Base-by-base conservation (phyloP, 805 yeast genomes). In the Tetrapisispora phaffii region DNA sequence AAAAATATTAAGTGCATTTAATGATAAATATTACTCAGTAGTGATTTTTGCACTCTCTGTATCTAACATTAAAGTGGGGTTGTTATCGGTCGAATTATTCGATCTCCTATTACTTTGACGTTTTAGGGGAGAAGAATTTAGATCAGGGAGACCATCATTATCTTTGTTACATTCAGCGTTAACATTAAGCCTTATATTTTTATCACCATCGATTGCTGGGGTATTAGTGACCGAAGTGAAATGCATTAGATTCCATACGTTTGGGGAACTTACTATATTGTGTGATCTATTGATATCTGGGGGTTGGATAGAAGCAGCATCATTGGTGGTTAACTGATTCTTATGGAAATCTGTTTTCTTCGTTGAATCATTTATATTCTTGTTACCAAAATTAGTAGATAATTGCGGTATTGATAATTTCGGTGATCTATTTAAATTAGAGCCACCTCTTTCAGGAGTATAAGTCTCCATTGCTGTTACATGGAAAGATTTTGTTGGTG, bases 181-280 rank as follows among this genome's bases (percentile, higher is more conserved):
- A 16, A 33, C 16, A 40, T 34, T 23, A 16, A 13, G 39, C 35
- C 34, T 26, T 33, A 33, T 21, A 36, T 42, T 43, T 13, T 36
- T 36, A 23, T 36, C 47, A 10, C 50, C 48, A 33, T 54, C 49
- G 3, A 67, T 43, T 16, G 62, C 64, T 10, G 67, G 67, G 3
- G 67, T 62, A 41, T 63, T 63, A 34, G 56, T 61, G 2, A 57
- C 63, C 3, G 80, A 75, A 34, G 77, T 69, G 45, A 89, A 80
- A 56, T 88, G 96, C 57, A 89, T 86, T 66, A 85, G 80, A 59
- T 84, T 85, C 97, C 96, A 86, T 47, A 89, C 76, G 16, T 95
- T 96, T 1, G 97, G 97, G 1, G 95, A 85, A 26, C 68, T 63
- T 43, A 65, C 66, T 7, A 56, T 55, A 26, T 48, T 52, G 41